Conservation (phyloP, 2,329 filamentous ascomycete genomes). For the Microthyrium microscopicum region DNA sequence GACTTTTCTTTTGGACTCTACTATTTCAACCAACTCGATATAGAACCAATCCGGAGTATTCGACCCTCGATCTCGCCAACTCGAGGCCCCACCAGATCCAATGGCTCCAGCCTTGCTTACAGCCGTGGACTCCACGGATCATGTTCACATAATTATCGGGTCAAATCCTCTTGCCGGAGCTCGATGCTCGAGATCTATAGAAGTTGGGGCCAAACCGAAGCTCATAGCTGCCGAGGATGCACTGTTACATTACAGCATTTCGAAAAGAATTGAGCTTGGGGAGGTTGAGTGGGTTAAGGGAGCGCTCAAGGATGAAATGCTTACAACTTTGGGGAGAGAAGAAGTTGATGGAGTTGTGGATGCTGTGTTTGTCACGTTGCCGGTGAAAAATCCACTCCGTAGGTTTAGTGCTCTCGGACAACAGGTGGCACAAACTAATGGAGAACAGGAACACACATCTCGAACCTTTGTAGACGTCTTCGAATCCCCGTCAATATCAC, state of each 20-base stretch:
- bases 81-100: no score
- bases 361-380: constrained; percentile 71
- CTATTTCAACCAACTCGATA: no score
- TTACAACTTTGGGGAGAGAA: constrained; percentile 60
- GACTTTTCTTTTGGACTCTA: no score
- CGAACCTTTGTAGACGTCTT: constrained; percentile 55
- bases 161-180: constrained; percentile 75
- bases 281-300: constrained; percentile 49
- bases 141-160: constrained; percentile 73
- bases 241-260: constrained; percentile 42
- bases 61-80: no score
- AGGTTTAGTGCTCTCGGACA: constrained; percentile 9
- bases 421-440: neutral
- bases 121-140: constrained; percentile 50
- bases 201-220: constrained; percentile 66
- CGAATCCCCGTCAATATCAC: constrained; percentile 88
- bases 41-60: no score
- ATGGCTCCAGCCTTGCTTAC: constrained; percentile 48
- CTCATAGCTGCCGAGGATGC: constrained; percentile 54
- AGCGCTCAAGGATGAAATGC: constrained; percentile 51
- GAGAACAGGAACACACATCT: constrained; percentile 45
- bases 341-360: constrained; percentile 70
- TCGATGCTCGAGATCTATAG: constrained; percentile 62
- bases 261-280: constrained; percentile 48
- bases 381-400: constrained; percentile 33